Percentiles rank a stretch among this genome's conserved stretches.
Evolutionary conservation across 2,329 filamentous ascomycete genomes (phyloP).

Genomic region (Nothopassalora personata): DNA sequence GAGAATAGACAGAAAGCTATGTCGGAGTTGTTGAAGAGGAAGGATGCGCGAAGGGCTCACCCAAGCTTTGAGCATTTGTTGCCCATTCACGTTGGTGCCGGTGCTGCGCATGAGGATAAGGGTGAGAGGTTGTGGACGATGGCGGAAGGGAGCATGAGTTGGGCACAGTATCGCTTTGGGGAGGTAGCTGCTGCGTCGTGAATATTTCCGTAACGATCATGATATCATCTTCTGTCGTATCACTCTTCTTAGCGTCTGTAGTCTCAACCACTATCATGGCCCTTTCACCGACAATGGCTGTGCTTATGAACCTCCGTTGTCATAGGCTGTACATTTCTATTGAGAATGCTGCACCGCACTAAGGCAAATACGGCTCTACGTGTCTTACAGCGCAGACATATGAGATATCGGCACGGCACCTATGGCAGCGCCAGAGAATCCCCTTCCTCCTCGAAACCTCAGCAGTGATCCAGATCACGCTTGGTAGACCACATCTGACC

Average conservation of each 20-base stretch:
- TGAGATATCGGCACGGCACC: background rate
- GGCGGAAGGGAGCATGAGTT: constrained; percentile 33
- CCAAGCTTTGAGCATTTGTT: constrained; percentile 55
- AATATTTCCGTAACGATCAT: background rate
- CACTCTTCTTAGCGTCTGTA: background rate
- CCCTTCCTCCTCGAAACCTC: background rate
- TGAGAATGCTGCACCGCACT: background rate
- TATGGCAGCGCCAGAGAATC: background rate
- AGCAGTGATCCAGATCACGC: background rate
- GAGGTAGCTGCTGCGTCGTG: constrained; percentile 12
- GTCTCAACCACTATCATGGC: background rate
- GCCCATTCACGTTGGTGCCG: constrained; percentile 50
- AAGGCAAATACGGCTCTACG: background rate
- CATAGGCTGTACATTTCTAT: background rate
- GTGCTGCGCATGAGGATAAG: constrained; percentile 30
- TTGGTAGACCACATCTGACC: background rate
- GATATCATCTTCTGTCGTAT: background rate
- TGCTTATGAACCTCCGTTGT: too few relatives aligned
- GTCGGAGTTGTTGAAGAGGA: constrained; percentile 32
- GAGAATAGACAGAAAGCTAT: constrained; percentile 32
- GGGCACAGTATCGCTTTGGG: constrained; percentile 34
- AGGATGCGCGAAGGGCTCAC: constrained; percentile 57
- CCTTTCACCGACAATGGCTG: background rate
- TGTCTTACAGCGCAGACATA: background rate
- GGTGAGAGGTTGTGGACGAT: constrained; percentile 33